Conservation (phyloP, 1,139 yeast species). For the Yamadazyma dushanensis region DNA sequence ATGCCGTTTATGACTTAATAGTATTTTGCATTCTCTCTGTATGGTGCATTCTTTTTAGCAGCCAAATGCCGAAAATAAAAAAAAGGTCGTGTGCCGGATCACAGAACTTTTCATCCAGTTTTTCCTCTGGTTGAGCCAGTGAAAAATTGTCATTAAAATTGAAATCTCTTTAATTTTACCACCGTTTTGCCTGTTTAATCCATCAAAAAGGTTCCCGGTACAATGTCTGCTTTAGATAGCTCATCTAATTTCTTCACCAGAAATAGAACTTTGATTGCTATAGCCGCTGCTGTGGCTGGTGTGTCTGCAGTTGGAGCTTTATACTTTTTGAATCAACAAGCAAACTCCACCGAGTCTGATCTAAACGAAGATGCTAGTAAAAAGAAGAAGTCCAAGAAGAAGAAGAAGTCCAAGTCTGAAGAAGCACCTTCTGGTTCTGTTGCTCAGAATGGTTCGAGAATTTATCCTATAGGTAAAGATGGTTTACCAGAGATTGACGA, state of each 20-base stretch:
- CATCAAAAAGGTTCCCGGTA: background rate
- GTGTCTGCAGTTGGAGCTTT: constrained; percentile 55
- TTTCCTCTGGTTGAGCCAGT: constrained; percentile 15
- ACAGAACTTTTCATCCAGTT: constrained; percentile 6
- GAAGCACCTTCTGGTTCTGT: constrained; percentile 13
- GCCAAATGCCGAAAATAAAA: no score
- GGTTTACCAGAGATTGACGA: constrained; percentile 59
- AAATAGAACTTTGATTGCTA: constrained; percentile 58
- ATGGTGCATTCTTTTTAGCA: no score
- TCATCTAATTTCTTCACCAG: constrained; percentile 45
- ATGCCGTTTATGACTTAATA: no score
- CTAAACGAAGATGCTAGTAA: constrained; percentile 18
- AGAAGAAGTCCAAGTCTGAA: constrained; percentile 25
- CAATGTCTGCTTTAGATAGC: constrained; percentile 15
- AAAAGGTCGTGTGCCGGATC: background rate
- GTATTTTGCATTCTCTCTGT: no score
- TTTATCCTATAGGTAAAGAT: constrained; percentile 49
- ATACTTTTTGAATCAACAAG: constrained; percentile 11
- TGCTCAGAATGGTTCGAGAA: constrained; percentile 10
- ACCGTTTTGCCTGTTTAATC: background rate
- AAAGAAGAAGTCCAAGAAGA: constrained; percentile 42
- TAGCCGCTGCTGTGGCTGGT: constrained; percentile 65
- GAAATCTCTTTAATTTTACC: background rate
- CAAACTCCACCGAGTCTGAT: constrained; percentile 27
- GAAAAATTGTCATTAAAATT: constrained; percentile 18